Evolutionary conservation across 169 alveolate genomes (phyloP), one percentile per base, ranked within the genome.

Genomic region (Neospora caninum): DNA sequence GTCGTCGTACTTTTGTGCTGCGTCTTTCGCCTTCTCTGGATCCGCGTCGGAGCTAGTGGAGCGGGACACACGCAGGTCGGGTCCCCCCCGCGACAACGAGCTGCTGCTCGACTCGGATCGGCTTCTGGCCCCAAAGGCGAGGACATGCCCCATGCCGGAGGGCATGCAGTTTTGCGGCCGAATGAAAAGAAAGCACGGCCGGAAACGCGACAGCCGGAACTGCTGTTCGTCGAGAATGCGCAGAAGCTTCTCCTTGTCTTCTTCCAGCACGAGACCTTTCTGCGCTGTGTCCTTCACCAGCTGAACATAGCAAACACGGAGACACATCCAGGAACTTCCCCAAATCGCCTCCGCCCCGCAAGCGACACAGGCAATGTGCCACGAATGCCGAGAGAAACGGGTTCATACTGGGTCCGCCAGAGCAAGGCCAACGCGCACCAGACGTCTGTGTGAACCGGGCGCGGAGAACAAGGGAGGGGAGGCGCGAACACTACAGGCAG

Each of bases 161-260:
- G 89, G 89, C 67, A 82, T 49, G 87, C 93, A 92, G 64, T 38
- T 86, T 42, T 91, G 94, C 25, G 94, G 94, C 6, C 94, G 38
- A 49, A 91, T 91, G 38, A 91, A 49, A 43, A 91, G 36, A 38
- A 91, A 54, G 39, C 94, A 91, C 53, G 94, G 94, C 39, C 91
- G 53, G 91, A 91, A 91, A n/a, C 94, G 89, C 4, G 94, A 91
- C 41, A 91, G 82, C 1, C 94, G 73, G 43, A 91, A 91, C 83
- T 91, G 94, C 94, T 91, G 94, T 83, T 91, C 94, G 80, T 91
- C 94, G 27, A 91, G 70, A 9, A 91, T 91, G 36, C 86, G 94
- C 69, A 91, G 39, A 9, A 91, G 91, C 91, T 73, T 91, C 87
- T 91, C 94, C 34, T 91, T 91, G 64, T 91, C 94, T 53, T 91